Evolutionary conservation across 208 protist genomes (phyloP), one percentile per base, ranked within the genome.

Genomic region (Baffinella frigidus): DNA sequence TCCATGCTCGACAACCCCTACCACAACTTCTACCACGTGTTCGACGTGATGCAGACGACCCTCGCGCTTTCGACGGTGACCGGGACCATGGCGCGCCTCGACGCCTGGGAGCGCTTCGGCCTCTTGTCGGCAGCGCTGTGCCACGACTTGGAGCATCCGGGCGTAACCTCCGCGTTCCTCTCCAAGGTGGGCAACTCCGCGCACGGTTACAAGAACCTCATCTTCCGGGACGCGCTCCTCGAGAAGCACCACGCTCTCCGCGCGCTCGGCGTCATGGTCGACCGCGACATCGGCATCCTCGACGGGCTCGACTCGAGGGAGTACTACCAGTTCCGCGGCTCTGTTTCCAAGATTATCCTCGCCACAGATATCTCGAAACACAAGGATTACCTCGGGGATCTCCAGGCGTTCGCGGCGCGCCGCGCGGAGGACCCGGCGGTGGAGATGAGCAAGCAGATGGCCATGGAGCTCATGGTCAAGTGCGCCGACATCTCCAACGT

Each of bases 111-210:
- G 71, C 71, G 71, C 10, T 27, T 77, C 30, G 71, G 38, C 24
- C 71, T 77, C 24, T 38, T 77, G 30, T 43, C 39, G 38, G 35
- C 71, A 35, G 33, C 71, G 38, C 71, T 77, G 5, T 77, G 71
- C 71, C 71, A 77, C 71, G 71, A 77, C 71, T 35, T 77, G 10
- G 71, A 77, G 71, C 71, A 77, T 35, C 71, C 71, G 71, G 71
- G 71, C 38, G 71, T 77, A 11, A 77, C 14, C 38, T 30, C 14
- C 38, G 2, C 33, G 71, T 77, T 48, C 71, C 71, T 77, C 5
- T 45, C 39, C 71, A 77, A 77, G 71, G n/a, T n/a, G n/a, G 30
- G 30, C 24, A 77, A 39, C 71, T 77, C 71, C 24, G 71, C 71
- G 10, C 20, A 39, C 3, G n/a, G 14, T 20, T 77, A 77, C 71